Conservation (phyloP, 2,329 filamentous ascomycete species). For the Reticulascus tulasneorum region DNA sequence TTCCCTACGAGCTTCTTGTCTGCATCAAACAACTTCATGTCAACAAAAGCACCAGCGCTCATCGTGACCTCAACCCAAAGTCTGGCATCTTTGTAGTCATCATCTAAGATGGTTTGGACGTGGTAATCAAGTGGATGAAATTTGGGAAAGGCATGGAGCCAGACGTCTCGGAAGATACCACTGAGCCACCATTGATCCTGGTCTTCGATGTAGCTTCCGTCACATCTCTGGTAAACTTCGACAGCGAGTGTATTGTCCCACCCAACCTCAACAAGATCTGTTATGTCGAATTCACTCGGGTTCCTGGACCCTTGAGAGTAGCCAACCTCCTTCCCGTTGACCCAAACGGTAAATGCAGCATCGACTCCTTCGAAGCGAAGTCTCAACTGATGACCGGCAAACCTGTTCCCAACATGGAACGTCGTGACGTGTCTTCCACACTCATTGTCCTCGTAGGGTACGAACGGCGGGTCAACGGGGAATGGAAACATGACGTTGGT, state of each 20-base stretch:
- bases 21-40: constrained; percentile 31
- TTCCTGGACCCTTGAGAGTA: constrained; percentile 72
- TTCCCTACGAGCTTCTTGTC: constrained; percentile 24
- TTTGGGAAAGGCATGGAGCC: constrained; percentile 58
- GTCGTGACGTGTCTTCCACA: constrained; percentile 58
- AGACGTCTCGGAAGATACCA: constrained; percentile 67
- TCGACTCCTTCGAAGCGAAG: constrained; percentile 73
- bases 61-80: constrained; percentile 44
- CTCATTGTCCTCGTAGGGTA: constrained; percentile 62
- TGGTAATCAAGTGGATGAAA: constrained; percentile 52
- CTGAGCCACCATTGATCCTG: constrained; percentile 68
- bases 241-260: constrained; percentile 57
- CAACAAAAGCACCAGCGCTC: constrained; percentile 26
- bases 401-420: constrained; percentile 48
- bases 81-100: constrained; percentile 48
- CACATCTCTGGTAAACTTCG: constrained; percentile 67
- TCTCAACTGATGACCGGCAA: constrained; percentile 52
- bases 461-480: constrained; percentile 61
- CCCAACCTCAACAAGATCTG: constrained; percentile 39
- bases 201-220: constrained; percentile 70
- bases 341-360: constrained; percentile 65
- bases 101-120: constrained; percentile 52
- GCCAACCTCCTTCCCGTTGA: constrained; percentile 65
- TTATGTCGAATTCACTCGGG: constrained; percentile 69
- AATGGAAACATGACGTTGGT: constrained; percentile 67